Base-by-base conservation (phyloP, 2,329 filamentous ascomycete species). In the Epichloe elymi region DNA sequence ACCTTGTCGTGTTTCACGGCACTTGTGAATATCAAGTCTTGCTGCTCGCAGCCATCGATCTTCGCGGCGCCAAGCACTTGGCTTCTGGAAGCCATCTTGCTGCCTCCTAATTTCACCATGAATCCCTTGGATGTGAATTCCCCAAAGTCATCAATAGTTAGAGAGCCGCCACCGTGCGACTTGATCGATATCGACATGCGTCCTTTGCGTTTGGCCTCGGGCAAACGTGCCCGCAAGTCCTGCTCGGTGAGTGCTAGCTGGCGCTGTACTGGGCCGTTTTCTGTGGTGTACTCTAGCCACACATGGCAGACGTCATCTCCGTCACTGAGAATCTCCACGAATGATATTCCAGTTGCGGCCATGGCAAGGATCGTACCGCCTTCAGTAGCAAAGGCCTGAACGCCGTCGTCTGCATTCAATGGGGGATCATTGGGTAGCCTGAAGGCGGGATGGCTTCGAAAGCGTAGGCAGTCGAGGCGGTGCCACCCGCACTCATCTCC, bases 401-500 rank as follows among this genome's bases (percentile, higher is more conserved):
- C 78, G 56, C 87, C 89, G 37, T 79, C 78, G 58, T 96, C 90
- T 1, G 74, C 68, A 55, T 73, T 76, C 39, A 78, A 64, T 15
- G 77, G 69, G 5, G 78, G 59, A 26, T 97, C 93, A 51, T 81
- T 84, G 0, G 90, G 88, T 49, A 95, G 76, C 50, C 83, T 78
- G 72, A 98, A 97, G 64, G 87, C 89, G 4, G 90, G 88, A 62
- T 98, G 93, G 58, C 83, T 85, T 56, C 89, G 83, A 71, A 96
- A 95, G 39, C 89, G 86, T 49, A 98, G 74, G 50, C 82, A 82
- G 66, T 97, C 93, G 6, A 97, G 76, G 52, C 90, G 80, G 67
- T 96, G 90, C 91, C 91, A 97, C 26, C 74, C 76, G 65, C 90
- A 95, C 68, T 97, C 93, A 58, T 96, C 88, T 45, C 82, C 78